Evolutionary conservation across 371 early-diverging fungal genomes (phyloP), one percentile per base, ranked within the genome.

Genomic region (Smittium culicis): DNA sequence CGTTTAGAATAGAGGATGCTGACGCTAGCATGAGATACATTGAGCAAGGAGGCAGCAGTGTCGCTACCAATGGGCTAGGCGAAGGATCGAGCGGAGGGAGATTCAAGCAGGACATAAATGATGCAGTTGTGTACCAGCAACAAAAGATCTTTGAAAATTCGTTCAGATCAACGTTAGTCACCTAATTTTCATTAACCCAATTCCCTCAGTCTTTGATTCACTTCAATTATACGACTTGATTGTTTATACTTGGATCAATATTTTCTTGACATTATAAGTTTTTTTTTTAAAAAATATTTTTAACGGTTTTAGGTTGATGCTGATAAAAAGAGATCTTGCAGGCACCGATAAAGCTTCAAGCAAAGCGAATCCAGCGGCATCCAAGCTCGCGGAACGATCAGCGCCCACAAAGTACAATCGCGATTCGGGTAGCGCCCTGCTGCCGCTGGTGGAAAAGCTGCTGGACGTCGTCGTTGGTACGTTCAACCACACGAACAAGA

Each of bases 401-500:
- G n/a, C n/a, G n/a, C n/a, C n/a, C n/a, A n/a, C n/a, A n/a, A n/a
- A n/a, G n/a, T n/a, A n/a, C n/a, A n/a, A n/a, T n/a, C n/a, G n/a
- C n/a, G n/a, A n/a, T n/a, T n/a, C n/a, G n/a, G n/a, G n/a, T n/a
- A n/a, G n/a, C n/a, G n/a, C n/a, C n/a, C n/a, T n/a, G n/a, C n/a
- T n/a, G 66, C 28, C 61, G 66, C 66, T 27, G 16, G 66, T 33
- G 20, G 67, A 55, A 35, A 70, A 58, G 32, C 61, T 70, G 58
- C 35, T 66, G 25, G 59, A 69, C 29, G 71, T 59, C 5, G 66
- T 71, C 35, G 70, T 66, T 2, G 71, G 71, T 17, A 70, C 70
- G 55, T 69, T n/a, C n/a, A n/a, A n/a, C n/a, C n/a, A n/a, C n/a
- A n/a, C n/a, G n/a, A n/a, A n/a, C n/a, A n/a, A n/a, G n/a, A n/a